phyloP scores from a whole-genome alignment of 106 monocot species.

The Acanthochlamys bracteata region DNA sequence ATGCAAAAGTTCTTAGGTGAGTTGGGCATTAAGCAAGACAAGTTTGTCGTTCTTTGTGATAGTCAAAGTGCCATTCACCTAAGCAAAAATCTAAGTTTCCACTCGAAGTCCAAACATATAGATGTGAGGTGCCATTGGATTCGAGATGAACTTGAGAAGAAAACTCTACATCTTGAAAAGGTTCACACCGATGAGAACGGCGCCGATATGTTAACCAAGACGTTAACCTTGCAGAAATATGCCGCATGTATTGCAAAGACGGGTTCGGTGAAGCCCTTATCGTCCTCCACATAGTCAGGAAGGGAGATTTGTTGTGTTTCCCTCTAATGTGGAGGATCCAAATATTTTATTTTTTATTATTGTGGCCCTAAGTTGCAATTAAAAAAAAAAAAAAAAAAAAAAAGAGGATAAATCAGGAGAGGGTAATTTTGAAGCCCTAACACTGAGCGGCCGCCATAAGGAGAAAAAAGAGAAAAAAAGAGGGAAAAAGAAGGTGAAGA shows the following conservation, averaged over 20 bases:
- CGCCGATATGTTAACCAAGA: neutral
- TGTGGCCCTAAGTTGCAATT: no score
- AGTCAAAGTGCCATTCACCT: neutral
- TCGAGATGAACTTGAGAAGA: neutral
- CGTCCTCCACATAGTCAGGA: neutral
- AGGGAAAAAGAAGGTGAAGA: no score
- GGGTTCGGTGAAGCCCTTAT: neutral
- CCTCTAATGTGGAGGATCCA: neutral
- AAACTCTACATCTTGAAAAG: neutral
- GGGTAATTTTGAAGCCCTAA: no score
- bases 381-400: no score
- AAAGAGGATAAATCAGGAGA: no score
- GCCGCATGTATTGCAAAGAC: neutral
- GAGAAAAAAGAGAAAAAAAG: no score
- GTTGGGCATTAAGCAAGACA: neutral
- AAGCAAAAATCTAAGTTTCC: neutral
- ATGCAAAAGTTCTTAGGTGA: neutral
- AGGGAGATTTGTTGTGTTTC: neutral
- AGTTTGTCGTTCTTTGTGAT: neutral
- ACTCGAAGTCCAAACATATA: neutral
- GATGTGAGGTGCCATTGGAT: slow-evolving; percentile 3
- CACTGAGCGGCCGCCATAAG: no score
- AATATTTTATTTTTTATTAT: no score
- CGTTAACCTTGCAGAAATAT: neutral
- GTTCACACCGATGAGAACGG: neutral